A percentile compares a stretch with the other conserved stretches of the same genome.
Evolutionary conservation across 2,329 filamentous ascomycete genomes (phyloP).

Genomic region (Ophiostoma triangulosporum): DNA sequence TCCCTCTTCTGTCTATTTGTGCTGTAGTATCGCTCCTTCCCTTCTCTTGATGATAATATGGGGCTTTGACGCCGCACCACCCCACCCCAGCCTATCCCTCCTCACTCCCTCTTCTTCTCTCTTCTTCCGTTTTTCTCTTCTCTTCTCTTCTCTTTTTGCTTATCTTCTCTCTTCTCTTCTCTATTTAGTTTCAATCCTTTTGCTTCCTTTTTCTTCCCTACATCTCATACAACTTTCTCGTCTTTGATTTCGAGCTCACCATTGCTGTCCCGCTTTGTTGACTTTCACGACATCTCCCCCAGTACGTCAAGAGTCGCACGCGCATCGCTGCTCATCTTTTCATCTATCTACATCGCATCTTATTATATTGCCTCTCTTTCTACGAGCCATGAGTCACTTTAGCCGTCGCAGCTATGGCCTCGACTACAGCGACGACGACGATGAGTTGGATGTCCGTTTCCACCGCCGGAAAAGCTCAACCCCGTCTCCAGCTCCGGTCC

Average conservation of each 20-base stretch:
- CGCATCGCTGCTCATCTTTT: neutral
- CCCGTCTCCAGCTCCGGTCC: slow-evolving; percentile 20
- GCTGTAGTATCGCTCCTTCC: neutral
- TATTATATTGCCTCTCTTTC: neutral
- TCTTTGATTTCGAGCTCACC: neutral
- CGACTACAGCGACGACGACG: slow-evolving; percentile 36
- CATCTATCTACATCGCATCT: neutral
- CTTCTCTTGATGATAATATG: neutral
- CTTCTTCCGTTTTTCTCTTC: neutral
- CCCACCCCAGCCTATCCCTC: neutral
- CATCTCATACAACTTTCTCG: neutral
- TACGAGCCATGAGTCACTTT: slow-evolving; percentile 13
- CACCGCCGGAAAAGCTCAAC: slow-evolving; percentile 22
- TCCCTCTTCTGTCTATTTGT: neutral
- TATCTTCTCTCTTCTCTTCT: neutral
- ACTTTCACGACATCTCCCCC: neutral
- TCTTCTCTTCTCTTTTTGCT: neutral
- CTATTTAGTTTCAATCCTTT: neutral
- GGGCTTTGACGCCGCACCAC: neutral
- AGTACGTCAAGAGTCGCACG: neutral
- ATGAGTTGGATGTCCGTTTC: slow-evolving; percentile 39
- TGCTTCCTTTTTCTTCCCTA: neutral
- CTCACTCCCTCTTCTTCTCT: neutral
- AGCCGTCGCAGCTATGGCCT: neutral
- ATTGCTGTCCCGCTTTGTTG: neutral